phyloP scores from a whole-genome alignment of 441 rosid genomes.

The Theobroma grandiflorum region DNA sequence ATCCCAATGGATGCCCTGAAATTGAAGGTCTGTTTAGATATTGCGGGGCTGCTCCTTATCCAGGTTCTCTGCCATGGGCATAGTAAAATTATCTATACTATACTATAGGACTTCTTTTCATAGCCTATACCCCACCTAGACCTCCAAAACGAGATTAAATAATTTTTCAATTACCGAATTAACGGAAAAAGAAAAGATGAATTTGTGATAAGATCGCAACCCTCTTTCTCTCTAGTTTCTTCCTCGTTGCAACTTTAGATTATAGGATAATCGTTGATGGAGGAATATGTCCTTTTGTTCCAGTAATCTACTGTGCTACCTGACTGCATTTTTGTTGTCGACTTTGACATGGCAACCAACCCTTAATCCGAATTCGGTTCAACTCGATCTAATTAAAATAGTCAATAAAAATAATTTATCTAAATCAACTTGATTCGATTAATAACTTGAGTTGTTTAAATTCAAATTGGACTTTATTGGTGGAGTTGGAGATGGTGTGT shows the following conservation, averaged over 20 bases:
- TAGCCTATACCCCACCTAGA: not conserved
- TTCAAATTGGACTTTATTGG: too few relatives aligned
- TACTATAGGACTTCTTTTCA: not conserved
- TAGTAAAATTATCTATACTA: constrained; percentile 13
- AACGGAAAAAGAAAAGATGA: not conserved
- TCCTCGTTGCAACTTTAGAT: not conserved
- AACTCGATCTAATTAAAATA: too few relatives aligned
- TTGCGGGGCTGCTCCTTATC: constrained; percentile 77
- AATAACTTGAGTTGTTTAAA: too few relatives aligned
- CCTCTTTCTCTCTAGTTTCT: not conserved
- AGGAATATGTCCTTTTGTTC: not conserved
- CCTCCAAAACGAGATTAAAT: not conserved
- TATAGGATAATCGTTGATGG: not conserved
- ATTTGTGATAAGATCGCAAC: not conserved
- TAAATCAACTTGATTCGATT: too few relatives aligned
- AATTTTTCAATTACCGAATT: not conserved
- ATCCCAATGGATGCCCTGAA: constrained; percentile 92
- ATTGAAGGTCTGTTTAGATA: constrained; percentile 75
- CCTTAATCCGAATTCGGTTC: too few relatives aligned
- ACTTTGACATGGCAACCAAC: too few relatives aligned
- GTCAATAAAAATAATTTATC: too few relatives aligned
- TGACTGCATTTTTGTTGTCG: not conserved
- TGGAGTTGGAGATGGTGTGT: too few relatives aligned
- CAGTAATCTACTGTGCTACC: not conserved
- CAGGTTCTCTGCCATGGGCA: constrained; percentile 85